Evolutionary conservation across 225 moss, liverwort and hornwort species (phyloP), one percentile per base, ranked within the genome.

Genomic region (Physcomitrium patens): DNA sequence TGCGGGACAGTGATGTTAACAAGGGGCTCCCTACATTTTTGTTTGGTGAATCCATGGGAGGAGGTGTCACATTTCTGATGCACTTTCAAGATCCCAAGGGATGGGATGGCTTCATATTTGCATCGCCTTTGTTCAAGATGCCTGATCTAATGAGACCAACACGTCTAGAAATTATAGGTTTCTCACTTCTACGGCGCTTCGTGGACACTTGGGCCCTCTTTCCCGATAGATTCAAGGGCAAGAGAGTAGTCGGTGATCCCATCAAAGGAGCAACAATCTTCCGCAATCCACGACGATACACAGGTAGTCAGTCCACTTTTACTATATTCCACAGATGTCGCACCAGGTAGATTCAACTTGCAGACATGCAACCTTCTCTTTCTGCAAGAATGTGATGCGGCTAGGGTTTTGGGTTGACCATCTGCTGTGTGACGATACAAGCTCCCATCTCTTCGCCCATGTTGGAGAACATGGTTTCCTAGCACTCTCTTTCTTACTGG

Each of bases 31-130:
- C 90, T 3, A 86, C 82, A 24, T 92, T 92, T 77, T 67, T 88
- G 47, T 86, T 83, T 31, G 92, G 90, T 51, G 92, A 92, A 74
- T 92, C 92, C 3, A 92, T 90, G 92, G 90, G 92, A n/a, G 90
- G 86, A 57, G 80, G 64, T 28, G 77, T 83, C 55, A 58, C 88
- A 9, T 77, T 88, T 68, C 72, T 88, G 70, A 92, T 92, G 90
- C 84, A 90, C 73, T 88, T 86, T 60, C 92, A 90, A 70, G 92
- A 92, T 73, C 86, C 90, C 1, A 63, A 84, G 22, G 90, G 88
- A 58, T 92, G 92, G 92, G 78, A 87, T 72, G 92, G 92, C 20
- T 84, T 75, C 59, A 78, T 92, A 44, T 86, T 90, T 45, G 79
- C 80, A 0, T 86, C 90, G 22, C 90, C 92, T 46, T 60, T 92